phyloP scores from a whole-genome alignment of 2,329 filamentous ascomycete genomes.

The Phialocephala sp. region DNA sequence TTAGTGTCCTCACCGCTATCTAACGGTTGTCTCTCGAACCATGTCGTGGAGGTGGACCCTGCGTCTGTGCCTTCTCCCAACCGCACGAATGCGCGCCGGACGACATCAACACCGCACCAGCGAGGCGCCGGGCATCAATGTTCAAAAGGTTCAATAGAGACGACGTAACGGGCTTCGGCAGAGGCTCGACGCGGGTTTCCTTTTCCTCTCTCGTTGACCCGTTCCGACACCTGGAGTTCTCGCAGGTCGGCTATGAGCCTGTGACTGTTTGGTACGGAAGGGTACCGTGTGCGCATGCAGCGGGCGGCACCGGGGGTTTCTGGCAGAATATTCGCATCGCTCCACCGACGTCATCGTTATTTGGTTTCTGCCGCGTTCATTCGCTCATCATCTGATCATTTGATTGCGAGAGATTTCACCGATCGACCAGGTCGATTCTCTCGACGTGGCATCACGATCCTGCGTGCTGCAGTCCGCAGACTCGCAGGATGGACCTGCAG shows the following conservation, averaged over 20 bases:
- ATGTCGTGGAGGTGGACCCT: neutral
- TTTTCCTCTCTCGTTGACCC: neutral
- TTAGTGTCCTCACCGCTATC: neutral
- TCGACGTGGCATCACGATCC: slow-evolving; percentile 10
- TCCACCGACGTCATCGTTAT: slow-evolving; percentile 19
- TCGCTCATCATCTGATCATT: slow-evolving; percentile 13
- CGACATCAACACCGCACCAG: neutral
- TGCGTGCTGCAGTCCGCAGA: neutral
- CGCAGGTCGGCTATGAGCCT: neutral
- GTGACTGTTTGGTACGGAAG: slow-evolving; percentile 11
- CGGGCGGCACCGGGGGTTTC: too few relatives aligned
- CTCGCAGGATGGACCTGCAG: slow-evolving; percentile 10
- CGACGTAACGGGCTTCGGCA: slow-evolving; percentile 5
- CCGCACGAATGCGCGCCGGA: neutral
- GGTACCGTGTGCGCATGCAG: slow-evolving; percentile 1
- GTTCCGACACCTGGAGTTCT: neutral
- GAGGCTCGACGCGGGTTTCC: neutral
- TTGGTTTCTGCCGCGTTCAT: slow-evolving; percentile 10
- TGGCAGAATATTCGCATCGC: slow-evolving; percentile 8
- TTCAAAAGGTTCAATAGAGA: neutral
- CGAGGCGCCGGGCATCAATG: neutral
- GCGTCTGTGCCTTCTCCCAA: neutral
- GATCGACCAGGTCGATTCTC: neutral
- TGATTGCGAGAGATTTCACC: slow-evolving; percentile 7
- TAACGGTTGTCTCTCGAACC: neutral